These are phyloP conservation scores for Sporisorium exsertum DNA, from an alignment of 1,284 basidiomycete genomes.

Conservation along the genomic window DNA sequence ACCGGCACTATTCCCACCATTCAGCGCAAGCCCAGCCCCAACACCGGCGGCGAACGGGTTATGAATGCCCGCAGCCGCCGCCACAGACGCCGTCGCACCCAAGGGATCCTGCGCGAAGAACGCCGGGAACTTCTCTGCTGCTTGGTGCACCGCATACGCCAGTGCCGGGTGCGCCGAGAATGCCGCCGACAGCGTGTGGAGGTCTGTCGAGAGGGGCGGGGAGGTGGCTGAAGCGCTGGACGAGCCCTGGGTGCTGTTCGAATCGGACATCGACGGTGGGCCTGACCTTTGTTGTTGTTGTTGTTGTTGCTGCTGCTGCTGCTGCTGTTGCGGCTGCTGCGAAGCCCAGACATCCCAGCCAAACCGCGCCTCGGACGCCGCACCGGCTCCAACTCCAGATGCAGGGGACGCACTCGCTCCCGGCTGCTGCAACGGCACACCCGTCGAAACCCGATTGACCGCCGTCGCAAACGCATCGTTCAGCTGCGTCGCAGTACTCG, in stretches of 20 bases:
- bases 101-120: constrained; percentile 49
- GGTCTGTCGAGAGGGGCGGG: constrained; percentile 27
- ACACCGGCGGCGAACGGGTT: constrained; percentile 22
- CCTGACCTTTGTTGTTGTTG: constrained; percentile 15
- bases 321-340: constrained; percentile 2
- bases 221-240: constrained; percentile 27
- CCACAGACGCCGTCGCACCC: constrained; percentile 40
- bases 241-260: constrained; percentile 24
- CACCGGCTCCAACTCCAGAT: not conserved
- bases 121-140: constrained; percentile 47
- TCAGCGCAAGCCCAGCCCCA: not conserved
- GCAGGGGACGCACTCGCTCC: constrained; percentile 3
- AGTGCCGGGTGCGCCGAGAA: constrained; percentile 46
- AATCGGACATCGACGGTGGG: constrained; percentile 36
- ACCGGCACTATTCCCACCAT: not conserved
- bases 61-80: constrained; percentile 40
- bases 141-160: constrained; percentile 47
- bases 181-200: constrained; percentile 36
- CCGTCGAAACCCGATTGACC: constrained; percentile 26
- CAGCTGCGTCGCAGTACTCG: constrained; percentile 25
- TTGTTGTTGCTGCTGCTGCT: constrained; percentile 3
- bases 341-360: constrained; percentile 18
- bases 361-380: not conserved
- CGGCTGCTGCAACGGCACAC: constrained; percentile 16
- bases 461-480: constrained; percentile 33